phyloP scores from a whole-genome alignment of 1,139 yeast species.

The Nakaseomyces sp. region DNA sequence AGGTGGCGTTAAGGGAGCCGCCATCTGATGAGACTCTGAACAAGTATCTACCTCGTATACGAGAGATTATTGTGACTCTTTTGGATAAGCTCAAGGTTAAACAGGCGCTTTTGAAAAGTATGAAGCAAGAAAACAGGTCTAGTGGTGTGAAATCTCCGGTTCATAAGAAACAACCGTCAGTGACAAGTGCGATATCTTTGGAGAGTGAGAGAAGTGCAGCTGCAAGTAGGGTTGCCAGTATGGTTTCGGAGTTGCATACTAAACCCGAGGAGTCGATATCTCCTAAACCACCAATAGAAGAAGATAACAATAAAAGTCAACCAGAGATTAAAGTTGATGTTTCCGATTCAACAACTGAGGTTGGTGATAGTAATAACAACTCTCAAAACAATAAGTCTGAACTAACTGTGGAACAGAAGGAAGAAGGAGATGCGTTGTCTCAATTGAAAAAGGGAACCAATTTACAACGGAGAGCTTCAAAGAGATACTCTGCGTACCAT shows the following conservation, averaged over 20 bases:
- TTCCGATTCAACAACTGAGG: not conserved
- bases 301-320: not conserved
- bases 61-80: slow-evolving; percentile 77
- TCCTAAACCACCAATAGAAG: not conserved
- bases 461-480: slow-evolving; percentile 80
- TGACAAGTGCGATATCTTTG: slow-evolving; percentile 6
- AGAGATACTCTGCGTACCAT: slow-evolving; percentile 84
- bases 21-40: slow-evolving; percentile 83
- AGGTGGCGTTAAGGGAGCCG: slow-evolving; percentile 76
- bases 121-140: slow-evolving; percentile 19
- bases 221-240: slow-evolving; percentile 4
- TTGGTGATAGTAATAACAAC: not conserved
- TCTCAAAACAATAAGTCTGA: not conserved
- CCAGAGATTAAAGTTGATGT: not conserved
- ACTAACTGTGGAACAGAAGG: slow-evolving; percentile 20
- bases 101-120: slow-evolving; percentile 44
- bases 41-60: slow-evolving; percentile 69
- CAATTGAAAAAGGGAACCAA: slow-evolving; percentile 76
- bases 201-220: slow-evolving; percentile 6
- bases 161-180: slow-evolving; percentile 11
- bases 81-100: slow-evolving; percentile 74
- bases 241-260: slow-evolving; percentile 1
- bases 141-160: slow-evolving; percentile 5
- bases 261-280: not conserved
- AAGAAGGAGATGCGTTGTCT: slow-evolving; percentile 44